phyloP scores from a whole-genome alignment of 768 basidiomycete genomes.

The Hemileccinum impolitum region DNA sequence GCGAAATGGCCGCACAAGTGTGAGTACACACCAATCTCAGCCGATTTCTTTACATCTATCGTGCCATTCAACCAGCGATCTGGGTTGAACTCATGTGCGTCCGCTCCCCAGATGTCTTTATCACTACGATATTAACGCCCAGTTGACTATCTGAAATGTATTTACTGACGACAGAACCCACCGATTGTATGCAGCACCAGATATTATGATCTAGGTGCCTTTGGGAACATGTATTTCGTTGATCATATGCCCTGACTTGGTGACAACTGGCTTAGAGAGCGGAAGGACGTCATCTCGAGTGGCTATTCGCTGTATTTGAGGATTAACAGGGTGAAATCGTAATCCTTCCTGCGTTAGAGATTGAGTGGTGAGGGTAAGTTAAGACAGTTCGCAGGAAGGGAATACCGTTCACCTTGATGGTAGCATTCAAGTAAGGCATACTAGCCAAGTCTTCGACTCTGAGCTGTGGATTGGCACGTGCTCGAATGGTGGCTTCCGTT shows the following conservation, averaged over 20 bases:
- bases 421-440: conserved; percentile 44
- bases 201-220: conserved; percentile 46
- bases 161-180: conserved; percentile 14
- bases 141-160: too few species aligned
- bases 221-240: conserved; percentile 46
- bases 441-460: conserved; percentile 40
- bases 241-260: conserved; percentile 40
- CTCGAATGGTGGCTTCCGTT: background rate
- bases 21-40: conserved; percentile 14
- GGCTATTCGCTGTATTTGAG: conserved; percentile 48
- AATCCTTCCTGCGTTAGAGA: conserved; percentile 40
- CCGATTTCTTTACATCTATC: background rate
- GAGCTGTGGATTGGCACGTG: conserved; percentile 3
- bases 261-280: conserved; percentile 48
- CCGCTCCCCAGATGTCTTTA: conserved; percentile 25
- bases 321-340: conserved; percentile 44
- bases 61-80: conserved; percentile 8
- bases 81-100: conserved; percentile 21
- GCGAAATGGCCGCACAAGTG: conserved; percentile 3
- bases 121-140: conserved; percentile 1
- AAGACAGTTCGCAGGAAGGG: too few species aligned
- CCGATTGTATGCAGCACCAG: conserved; percentile 58
- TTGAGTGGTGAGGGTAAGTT: background rate
- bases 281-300: conserved; percentile 56
- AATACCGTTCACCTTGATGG: conserved; percentile 27